phyloP scores from a whole-genome alignment of 225 moss, liverwort and hornwort genomes.

The Straminergon stramineum region DNA sequence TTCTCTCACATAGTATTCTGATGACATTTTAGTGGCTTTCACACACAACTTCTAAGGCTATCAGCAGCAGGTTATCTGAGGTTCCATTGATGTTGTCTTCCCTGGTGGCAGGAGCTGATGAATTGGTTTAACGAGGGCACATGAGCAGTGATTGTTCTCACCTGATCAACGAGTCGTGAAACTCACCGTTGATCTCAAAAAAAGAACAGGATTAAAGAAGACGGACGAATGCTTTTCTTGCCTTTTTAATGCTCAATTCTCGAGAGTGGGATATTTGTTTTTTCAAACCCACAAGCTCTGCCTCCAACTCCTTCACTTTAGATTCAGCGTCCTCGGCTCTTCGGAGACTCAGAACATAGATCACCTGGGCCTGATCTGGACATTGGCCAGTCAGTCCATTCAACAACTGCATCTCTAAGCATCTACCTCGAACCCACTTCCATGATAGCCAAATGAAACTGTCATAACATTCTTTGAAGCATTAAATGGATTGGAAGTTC shows the following conservation, averaged over 20 bases:
- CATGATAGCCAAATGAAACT: background rate
- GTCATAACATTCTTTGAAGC: background rate
- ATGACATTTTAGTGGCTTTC: background rate
- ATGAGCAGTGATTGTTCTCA: background rate
- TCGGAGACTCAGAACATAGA: conserved; percentile 11
- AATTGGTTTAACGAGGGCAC: background rate
- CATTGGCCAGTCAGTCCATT: background rate
- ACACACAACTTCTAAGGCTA: background rate
- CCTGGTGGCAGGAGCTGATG: background rate
- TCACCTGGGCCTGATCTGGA: conserved; percentile 20
- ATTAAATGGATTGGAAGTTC: background rate
- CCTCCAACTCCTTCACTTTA: conserved; percentile 8
- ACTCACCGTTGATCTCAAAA: background rate
- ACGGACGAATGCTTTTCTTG: background rate
- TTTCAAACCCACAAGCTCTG: conserved; percentile 1
- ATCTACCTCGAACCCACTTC: background rate
- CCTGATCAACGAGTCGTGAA: background rate
- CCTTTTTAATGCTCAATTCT: conserved; percentile 14
- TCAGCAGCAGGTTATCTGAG: background rate
- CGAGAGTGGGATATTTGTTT: background rate
- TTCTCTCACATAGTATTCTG: background rate
- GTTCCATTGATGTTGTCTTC: background rate
- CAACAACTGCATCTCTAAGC: background rate
- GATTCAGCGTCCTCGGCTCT: conserved; percentile 23
- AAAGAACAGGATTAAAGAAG: background rate